These are phyloP conservation scores for Leccinum rimulosum DNA, from an alignment of 768 basidiomycete genomes.

Conservation along the genomic window DNA sequence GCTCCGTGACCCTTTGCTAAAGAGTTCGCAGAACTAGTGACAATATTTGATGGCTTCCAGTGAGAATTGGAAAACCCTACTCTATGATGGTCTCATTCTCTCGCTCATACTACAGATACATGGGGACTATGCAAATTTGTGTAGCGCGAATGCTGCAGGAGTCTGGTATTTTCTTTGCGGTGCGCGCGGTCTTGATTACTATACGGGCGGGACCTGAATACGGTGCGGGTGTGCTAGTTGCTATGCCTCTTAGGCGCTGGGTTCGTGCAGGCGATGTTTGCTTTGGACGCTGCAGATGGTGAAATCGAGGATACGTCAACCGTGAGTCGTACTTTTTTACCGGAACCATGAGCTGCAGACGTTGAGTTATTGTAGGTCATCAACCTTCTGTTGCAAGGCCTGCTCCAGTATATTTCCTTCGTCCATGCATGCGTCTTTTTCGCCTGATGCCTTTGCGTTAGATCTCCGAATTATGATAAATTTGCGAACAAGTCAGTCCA, in stretches of 20 bases:
- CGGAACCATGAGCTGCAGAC: background rate
- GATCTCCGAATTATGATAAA: constrained; percentile 65
- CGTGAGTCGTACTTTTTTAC: constrained; percentile 36
- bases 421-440: background rate
- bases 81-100: background rate
- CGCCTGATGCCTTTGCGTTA: constrained; percentile 22
- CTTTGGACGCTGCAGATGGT: constrained; percentile 89
- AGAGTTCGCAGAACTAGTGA: constrained; percentile 58
- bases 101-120: constrained; percentile 48
- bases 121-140: constrained; percentile 94
- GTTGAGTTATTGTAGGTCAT: constrained; percentile 45
- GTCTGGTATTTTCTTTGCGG: constrained; percentile 89
- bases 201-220: background rate
- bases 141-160: constrained; percentile 91
- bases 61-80: constrained; percentile 29
- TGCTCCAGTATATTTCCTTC: constrained; percentile 59
- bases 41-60: constrained; percentile 81
- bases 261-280: constrained; percentile 84
- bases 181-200: constrained; percentile 33
- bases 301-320: constrained; percentile 48
- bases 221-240: constrained; percentile 43
- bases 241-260: constrained; percentile 81
- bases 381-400: constrained; percentile 72
- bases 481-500: constrained; percentile 45
- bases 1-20: constrained; percentile 1